Percentiles rank a stretch among this genome's conserved stretches.
phyloP scores from a whole-genome alignment of 805 yeast genomes.

The Candida ponderosae region DNA sequence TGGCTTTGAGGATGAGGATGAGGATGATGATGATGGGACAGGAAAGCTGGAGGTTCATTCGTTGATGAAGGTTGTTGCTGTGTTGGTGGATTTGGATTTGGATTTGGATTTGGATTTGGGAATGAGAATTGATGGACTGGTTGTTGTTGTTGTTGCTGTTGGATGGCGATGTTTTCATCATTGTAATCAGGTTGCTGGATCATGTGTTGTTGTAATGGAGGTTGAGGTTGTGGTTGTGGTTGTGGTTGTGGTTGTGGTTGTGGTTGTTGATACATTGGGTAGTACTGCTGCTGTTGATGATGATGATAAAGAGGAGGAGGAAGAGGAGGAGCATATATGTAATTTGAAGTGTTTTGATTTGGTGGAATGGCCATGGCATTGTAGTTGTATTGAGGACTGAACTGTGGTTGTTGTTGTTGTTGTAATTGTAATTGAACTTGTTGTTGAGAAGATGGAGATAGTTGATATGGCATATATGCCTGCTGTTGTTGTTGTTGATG shows the following conservation, averaged over 20 bases:
- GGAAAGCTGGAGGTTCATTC: not conserved
- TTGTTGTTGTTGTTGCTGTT: slow-evolving; percentile 1
- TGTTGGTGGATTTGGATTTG: not conserved
- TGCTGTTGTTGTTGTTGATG: slow-evolving; percentile 9
- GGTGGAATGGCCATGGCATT: not conserved
- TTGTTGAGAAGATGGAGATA: not conserved
- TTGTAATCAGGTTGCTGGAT: not conserved
- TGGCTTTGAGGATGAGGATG: not conserved
- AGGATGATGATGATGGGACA: not conserved
- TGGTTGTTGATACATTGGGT: not conserved
- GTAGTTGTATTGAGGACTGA: too few species aligned
- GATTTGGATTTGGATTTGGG: not conserved
- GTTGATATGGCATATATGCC: slow-evolving; percentile 1
- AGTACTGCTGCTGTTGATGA: not conserved
- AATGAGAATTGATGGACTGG: not conserved
- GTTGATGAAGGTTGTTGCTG: not conserved
- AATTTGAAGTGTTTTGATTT: too few species aligned
- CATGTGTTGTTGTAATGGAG: not conserved
- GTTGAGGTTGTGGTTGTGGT: not conserved
- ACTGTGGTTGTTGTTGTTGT: not conserved
- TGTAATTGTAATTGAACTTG: not conserved
- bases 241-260: not conserved
- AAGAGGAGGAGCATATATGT: too few species aligned
- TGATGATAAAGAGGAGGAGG: not conserved
- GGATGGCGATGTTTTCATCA: not conserved